Evolutionary conservation across 2,329 filamentous ascomycete genomes (phyloP).

Genomic region (Calonectria pseudoturangicola): DNA sequence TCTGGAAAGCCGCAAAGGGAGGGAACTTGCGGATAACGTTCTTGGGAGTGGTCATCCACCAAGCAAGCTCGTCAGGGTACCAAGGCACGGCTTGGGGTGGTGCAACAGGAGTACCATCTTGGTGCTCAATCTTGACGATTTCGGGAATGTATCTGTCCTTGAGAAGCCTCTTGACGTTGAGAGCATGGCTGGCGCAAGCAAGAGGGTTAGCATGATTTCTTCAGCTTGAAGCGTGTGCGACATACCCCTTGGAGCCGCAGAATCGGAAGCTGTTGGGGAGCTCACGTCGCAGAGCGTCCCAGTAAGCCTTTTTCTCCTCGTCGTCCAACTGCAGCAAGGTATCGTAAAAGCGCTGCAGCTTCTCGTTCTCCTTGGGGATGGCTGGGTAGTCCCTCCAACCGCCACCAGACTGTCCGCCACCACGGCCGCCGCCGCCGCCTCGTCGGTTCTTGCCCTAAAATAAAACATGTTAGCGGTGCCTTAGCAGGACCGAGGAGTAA

Average conservation of each 20-base stretch:
- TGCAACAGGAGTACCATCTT: slow-evolving; percentile 87
- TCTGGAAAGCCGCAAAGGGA: slow-evolving; percentile 96
- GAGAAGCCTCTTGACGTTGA: slow-evolving; percentile 91
- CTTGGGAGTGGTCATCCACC: slow-evolving; percentile 99
- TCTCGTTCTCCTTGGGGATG: slow-evolving; percentile 86
- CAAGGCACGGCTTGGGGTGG: slow-evolving; percentile 88
- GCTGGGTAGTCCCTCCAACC: slow-evolving; percentile 61
- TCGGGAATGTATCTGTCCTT: slow-evolving; percentile 93
- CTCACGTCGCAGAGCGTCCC: slow-evolving; percentile 87
- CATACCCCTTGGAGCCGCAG: slow-evolving; percentile 92
- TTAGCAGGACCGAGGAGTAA: slow-evolving; percentile 38
- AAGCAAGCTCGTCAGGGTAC: slow-evolving; percentile 96
- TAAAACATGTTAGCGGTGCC: slow-evolving; percentile 43
- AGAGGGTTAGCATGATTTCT: slow-evolving; percentile 41
- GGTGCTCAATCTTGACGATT: slow-evolving; percentile 87
- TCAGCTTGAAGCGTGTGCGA: slow-evolving; percentile 37
- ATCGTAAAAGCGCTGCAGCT: slow-evolving; percentile 92
- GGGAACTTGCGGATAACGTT: slow-evolving; percentile 95
- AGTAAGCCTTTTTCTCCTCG: slow-evolving; percentile 87
- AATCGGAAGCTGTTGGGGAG: slow-evolving; percentile 98
- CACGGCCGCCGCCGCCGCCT: slow-evolving; percentile 61
- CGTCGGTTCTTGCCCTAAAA: slow-evolving; percentile 61
- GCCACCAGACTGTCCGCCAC: slow-evolving; percentile 51
- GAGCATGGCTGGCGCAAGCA: slow-evolving; percentile 80
- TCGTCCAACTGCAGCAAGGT: slow-evolving; percentile 83